Percentiles rank a stretch among this genome's conserved stretches.
These are phyloP conservation scores for Coemansia sp. DNA, from an alignment of 192 early-diverging fungal genomes.

Conservation along the genomic window DNA sequence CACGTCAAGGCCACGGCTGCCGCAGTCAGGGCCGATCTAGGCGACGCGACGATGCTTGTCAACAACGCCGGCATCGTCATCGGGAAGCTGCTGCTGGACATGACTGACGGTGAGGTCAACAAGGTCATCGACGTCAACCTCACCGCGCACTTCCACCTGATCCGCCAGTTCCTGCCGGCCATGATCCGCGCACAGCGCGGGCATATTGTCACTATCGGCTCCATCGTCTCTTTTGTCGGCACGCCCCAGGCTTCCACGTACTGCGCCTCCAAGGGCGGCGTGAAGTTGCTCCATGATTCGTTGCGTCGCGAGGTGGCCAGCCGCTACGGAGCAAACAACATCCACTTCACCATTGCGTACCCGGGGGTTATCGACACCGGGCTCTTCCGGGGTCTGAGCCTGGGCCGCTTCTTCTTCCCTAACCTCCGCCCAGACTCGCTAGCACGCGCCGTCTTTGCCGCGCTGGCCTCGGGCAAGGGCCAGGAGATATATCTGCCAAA, in stretches of 20 bases:
- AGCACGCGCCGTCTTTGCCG: conserved; percentile 59
- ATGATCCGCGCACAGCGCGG: conserved; percentile 75
- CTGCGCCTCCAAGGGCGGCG: conserved; percentile 77
- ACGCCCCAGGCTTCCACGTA: conserved; percentile 69
- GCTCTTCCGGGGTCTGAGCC: conserved; percentile 70
- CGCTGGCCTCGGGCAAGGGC: conserved; percentile 57
- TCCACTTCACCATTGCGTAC: conserved; percentile 70
- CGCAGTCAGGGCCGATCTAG: conserved; percentile 55
- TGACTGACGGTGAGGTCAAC: conserved; percentile 64
- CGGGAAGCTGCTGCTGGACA: conserved; percentile 65
- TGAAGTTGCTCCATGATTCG: conserved; percentile 71
- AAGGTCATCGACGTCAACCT: conserved; percentile 71
- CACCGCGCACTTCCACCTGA: conserved; percentile 73
- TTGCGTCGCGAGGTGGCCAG: conserved; percentile 72
- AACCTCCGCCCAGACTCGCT: conserved; percentile 63
- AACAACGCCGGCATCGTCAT: conserved; percentile 82
- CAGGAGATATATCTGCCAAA: conserved; percentile 55
- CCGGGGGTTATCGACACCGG: conserved; percentile 73
- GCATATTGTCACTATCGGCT: conserved; percentile 68
- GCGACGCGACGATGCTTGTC: conserved; percentile 76
- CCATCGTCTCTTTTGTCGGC: conserved; percentile 48
- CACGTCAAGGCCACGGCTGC: conserved; percentile 30
- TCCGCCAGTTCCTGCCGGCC: conserved; percentile 73
- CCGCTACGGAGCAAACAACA: conserved; percentile 63
- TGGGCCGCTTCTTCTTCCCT: conserved; percentile 68